Conservation (phyloP, 2,329 filamentous ascomycete genomes). For the Tolypocladium cylindrosporum region DNA sequence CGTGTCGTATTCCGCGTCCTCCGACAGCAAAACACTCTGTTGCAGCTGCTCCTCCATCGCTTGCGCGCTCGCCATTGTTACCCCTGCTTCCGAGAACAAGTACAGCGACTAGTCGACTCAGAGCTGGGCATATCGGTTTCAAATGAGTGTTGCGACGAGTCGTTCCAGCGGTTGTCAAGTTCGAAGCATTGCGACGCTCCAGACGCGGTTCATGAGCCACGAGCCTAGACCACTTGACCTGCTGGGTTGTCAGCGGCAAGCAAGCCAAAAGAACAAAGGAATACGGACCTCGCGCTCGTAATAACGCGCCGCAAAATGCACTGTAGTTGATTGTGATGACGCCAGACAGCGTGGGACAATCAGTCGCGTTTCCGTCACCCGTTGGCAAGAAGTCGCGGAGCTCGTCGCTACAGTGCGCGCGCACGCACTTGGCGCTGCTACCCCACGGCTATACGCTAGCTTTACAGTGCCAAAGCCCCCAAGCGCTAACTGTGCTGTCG, state of each 20-base stretch:
- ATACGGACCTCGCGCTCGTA: constrained; percentile 3
- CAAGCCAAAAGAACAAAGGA: neutral
- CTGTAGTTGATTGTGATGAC: neutral
- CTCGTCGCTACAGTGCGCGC: constrained; percentile 9
- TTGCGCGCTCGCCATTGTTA: constrained; percentile 39
- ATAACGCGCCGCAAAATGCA: constrained; percentile 1
- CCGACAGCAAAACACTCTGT: constrained; percentile 42
- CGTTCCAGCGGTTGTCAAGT: constrained; percentile 11
- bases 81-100: constrained; percentile 14
- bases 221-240: constrained; percentile 6
- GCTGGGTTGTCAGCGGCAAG: constrained; percentile 1
- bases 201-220: constrained; percentile 3
- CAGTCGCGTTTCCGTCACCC: constrained; percentile 8
- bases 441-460: neutral
- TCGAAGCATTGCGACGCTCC: constrained; percentile 10
- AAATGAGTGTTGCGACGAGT: constrained; percentile 10
- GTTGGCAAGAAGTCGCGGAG: constrained; percentile 4
- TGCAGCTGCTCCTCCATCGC: constrained; percentile 49
- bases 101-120: constrained; percentile 5
- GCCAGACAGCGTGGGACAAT: neutral
- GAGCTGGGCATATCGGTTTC: constrained; percentile 19
- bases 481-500: constrained; percentile 1
- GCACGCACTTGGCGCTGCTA: neutral
- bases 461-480: neutral
- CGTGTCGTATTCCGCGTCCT: constrained; percentile 33